Evolutionary conservation across 768 basidiomycete genomes (phyloP), one percentile per base, ranked within the genome.

Genomic region (Hypsizygus marmoreus): DNA sequence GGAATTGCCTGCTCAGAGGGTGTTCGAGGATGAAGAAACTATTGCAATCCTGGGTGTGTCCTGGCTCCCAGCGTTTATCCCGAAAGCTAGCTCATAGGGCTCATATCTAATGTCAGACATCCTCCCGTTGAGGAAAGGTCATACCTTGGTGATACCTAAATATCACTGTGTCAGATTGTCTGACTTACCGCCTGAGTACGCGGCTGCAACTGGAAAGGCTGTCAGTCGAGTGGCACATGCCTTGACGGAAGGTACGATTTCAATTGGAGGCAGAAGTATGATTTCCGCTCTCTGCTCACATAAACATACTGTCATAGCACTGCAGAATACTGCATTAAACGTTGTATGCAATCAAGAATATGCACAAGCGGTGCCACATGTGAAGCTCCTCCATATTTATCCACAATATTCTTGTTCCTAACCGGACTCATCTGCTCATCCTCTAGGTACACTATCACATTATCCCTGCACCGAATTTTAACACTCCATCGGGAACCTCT

Each of bases 271-370:
- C 32, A 14, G 9, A n/a, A 40, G 24, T 8, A 20, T 1, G 23
- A 12, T 31, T 31, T 31, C n/a, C 14, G 4, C 25, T 17, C 6
- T 13, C 2, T 37, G 10, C 32, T 42, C 16, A 48, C 12, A 19
- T 16, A 14, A n/a, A n/a, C n/a, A 44, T 11, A 17, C 43, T 20
- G 29, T 24, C 16, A 4, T 43, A 87, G 85, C 79, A 1, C 53
- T 86, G 19, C 70, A 77, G 9, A 83, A 87, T 53, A 84, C 83
- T 12, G 84, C 72, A 6, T 68, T 89, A 36, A 89, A 88, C 58
- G 78, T 89, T 5, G 86, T 88, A 4, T 87, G 86, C 56, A 88
- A 88, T 58, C 86, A 89, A 58, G 86, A 88, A 62, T 89, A 89
- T 54, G 87, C 87, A 0, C 87, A 89, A 58, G 84, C 83, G 4